These are phyloP conservation scores for Kodamaea ohmeri DNA, from an alignment of 1,139 yeast species.

Conservation along the genomic window DNA sequence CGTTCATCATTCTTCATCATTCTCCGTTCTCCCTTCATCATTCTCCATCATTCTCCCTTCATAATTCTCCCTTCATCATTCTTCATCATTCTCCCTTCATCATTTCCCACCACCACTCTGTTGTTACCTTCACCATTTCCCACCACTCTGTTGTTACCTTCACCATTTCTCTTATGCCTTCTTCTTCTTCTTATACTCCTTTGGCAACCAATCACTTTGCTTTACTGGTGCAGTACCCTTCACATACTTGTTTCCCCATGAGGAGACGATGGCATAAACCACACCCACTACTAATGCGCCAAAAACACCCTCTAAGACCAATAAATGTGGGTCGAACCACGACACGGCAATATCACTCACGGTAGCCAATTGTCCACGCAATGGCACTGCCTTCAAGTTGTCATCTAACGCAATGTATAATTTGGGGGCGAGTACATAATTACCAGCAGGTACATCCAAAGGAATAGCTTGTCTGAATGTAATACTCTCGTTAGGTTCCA, in stretches of 20 bases:
- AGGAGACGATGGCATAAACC: conserved; percentile 39
- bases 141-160: too few relatives aligned
- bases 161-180: background rate
- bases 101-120: background rate
- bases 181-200: conserved; percentile 11
- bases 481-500: conserved; percentile 49
- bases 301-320: conserved; percentile 59
- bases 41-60: too few relatives aligned
- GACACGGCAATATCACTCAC: conserved; percentile 69
- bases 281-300: conserved; percentile 45
- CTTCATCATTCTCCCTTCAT: background rate
- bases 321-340: conserved; percentile 67
- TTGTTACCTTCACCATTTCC: background rate
- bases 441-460: conserved; percentile 55
- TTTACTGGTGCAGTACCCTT: conserved; percentile 37
- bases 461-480: conserved; percentile 53
- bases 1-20: too few relatives aligned
- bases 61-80: background rate
- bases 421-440: conserved; percentile 61
- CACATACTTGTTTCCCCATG: conserved; percentile 45
- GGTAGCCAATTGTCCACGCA: conserved; percentile 55
- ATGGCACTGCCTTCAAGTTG: conserved; percentile 54
- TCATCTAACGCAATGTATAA: conserved; percentile 53
- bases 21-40: too few relatives aligned
- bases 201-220: conserved; percentile 25